These are phyloP conservation scores for Lepraria neglecta DNA, from an alignment of 495 filamentous ascomycete genomes.

Conservation along the genomic window DNA sequence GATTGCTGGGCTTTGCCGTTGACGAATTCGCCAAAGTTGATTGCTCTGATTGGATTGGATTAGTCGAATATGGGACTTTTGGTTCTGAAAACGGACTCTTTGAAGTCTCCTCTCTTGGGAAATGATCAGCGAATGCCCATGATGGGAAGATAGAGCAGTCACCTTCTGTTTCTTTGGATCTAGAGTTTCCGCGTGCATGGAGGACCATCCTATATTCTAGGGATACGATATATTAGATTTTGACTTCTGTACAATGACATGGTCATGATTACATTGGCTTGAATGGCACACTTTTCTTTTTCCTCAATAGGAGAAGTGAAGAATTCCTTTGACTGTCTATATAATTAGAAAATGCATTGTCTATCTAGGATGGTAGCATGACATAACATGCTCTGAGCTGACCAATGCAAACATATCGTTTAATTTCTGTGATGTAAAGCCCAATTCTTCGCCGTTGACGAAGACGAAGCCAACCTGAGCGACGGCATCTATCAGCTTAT, in stretches of 20 bases:
- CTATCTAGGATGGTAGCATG: constrained; percentile 1
- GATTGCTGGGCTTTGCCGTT: constrained; percentile 72
- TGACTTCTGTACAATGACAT: neutral
- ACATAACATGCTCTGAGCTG: constrained; percentile 20
- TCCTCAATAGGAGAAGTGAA: constrained; percentile 65
- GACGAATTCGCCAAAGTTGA: constrained; percentile 82
- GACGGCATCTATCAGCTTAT: constrained; percentile 71
- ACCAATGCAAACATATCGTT: constrained; percentile 72
- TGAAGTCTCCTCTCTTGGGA: constrained; percentile 74
- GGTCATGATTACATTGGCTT: constrained; percentile 47
- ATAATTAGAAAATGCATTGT: constrained; percentile 13
- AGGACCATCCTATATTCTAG: constrained; percentile 81
- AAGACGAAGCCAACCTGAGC: constrained; percentile 83
- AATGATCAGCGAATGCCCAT: constrained; percentile 19
- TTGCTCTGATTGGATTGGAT: constrained; percentile 51
- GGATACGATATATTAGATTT: neutral
- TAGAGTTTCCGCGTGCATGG: constrained; percentile 80
- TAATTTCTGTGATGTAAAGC: constrained; percentile 62
- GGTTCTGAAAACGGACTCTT: constrained; percentile 56
- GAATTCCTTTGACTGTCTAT: constrained; percentile 62
- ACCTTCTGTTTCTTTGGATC: constrained; percentile 80
- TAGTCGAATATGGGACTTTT: constrained; percentile 3
- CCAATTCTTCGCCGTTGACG: constrained; percentile 60
- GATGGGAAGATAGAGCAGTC: constrained; percentile 24
- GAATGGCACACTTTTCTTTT: constrained; percentile 68